Evolutionary conservation across 129 eudicot genomes (phyloP).

Genomic region (Ambrosia artemisiifolia): DNA sequence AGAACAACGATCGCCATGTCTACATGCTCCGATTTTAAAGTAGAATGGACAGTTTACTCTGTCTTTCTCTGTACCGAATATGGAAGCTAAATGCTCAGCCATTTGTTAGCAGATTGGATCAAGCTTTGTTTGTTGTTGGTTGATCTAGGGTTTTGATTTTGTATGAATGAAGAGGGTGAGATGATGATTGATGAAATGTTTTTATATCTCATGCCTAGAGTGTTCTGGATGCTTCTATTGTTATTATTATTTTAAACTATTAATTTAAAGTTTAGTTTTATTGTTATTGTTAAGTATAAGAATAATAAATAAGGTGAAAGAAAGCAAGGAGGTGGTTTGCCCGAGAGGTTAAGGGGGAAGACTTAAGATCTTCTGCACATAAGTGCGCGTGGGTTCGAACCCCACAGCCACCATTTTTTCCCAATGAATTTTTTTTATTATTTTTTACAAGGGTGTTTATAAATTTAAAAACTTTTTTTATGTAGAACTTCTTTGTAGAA

Average conservation of each 20-base stretch:
- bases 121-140: neutral
- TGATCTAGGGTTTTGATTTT: conserved; percentile 18
- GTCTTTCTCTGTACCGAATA: conserved; percentile 78
- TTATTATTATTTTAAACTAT: too few species aligned
- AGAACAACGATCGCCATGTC: conserved; percentile 83
- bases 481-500: too few species aligned
- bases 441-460: neutral
- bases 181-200: neutral
- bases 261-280: neutral
- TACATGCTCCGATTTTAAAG: conserved; percentile 77
- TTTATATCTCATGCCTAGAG: neutral
- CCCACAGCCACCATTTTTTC: conserved; percentile 78
- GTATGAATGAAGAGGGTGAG: neutral
- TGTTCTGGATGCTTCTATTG: conserved; percentile 33
- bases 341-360: conserved; percentile 99
- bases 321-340: conserved; percentile 64
- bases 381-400: conserved; percentile 99
- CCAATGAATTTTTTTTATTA: neutral
- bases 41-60: conserved; percentile 75
- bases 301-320: accelerated
- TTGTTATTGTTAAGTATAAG: too few species aligned
- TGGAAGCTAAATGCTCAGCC: conserved; percentile 82
- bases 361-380: conserved; percentile 96
- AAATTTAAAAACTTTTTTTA: too few species aligned
- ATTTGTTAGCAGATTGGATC: conserved; percentile 27